Evolutionary conservation across 148 eudicot species (phyloP).

Genomic region (Chenopodium berlandieri): DNA sequence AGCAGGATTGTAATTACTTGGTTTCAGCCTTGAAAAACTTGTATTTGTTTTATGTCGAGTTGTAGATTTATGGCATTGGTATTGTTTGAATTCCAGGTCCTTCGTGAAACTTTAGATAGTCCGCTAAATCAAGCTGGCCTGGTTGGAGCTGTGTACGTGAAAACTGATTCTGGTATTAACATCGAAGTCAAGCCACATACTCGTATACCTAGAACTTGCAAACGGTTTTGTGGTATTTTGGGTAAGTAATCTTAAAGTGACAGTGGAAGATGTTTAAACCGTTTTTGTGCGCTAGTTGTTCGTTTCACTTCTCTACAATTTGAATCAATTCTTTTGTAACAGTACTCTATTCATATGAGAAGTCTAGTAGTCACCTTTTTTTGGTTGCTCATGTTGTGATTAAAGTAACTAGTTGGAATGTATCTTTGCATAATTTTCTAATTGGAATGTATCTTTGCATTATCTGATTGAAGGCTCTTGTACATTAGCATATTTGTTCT

Average conservation of each 20-base stretch:
- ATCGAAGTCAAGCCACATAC: constrained; percentile 44
- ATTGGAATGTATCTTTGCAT: too few species aligned
- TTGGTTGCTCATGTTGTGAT: not conserved
- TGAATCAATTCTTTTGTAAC: too few species aligned
- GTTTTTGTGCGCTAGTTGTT: not conserved
- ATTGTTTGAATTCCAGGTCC: constrained; percentile 24
- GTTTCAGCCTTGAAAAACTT: too few species aligned
- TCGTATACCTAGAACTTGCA: too few species aligned
- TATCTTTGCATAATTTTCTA: not conserved
- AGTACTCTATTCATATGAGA: too few species aligned
- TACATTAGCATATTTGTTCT: not conserved
- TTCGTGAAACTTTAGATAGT: constrained; percentile 26
- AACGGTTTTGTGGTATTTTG: constrained; percentile 40
- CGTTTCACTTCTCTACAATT: too few species aligned
- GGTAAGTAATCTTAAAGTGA: constrained; percentile 18
- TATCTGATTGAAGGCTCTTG: not conserved
- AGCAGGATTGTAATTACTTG: too few species aligned
- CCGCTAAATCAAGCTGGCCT: constrained; percentile 31
- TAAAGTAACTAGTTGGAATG: not conserved
- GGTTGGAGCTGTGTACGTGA: constrained; percentile 40
- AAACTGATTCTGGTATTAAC: constrained; percentile 26
- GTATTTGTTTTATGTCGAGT: not conserved
- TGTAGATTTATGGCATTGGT: not conserved
- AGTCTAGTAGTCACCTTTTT: not conserved
- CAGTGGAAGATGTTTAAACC: not conserved